Evolutionary conservation across 768 basidiomycete genomes (phyloP), one percentile per base, ranked within the genome.

Genomic region (Lentinus tigrinus): DNA sequence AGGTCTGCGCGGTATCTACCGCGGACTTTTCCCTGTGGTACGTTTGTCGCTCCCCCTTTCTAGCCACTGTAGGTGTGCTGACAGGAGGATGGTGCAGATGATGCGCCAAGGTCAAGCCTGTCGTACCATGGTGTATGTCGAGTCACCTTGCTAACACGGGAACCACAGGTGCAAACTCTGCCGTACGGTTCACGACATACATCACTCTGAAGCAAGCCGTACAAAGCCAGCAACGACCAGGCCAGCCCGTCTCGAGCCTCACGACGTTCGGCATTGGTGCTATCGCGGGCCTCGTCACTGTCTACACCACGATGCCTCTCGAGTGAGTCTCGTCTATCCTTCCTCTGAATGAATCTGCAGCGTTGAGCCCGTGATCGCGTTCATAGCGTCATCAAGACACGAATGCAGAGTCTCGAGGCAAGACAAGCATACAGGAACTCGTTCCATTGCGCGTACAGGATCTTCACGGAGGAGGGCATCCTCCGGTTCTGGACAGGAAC

Each of bases 401-500:
- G 96, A 24, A 99, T 98, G 97, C 97, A 99, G 73, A 88, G 93
- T 5, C 79, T 99, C 10, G 82, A 84, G 55, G 97, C 96, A 0
- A 79, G 83, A 10, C 74, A 78, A 23, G 88, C 94, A 58, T 99
- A 98, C 70, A 85, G 87, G 37, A 98, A 99, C 68, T 88, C 95
- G 3, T 91, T 98, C 76, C 95, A 98, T 66, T 98, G 96, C 65
- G 95, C 87, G 4, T 96, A 97, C 68, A 82, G 95, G 46, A 95
- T 98, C 69, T 86, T 93, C 62, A 93, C 88, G 0, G 96, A 98
- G 72, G 95, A 98, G 67, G 97, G 97, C 2, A 63, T 97, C 7
- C 65, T 85, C n/a, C 82, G 89, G 48, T 97, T 99, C 73, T 99
- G 97, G 97, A 91, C 90, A 3, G 97, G 97, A 2, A 94, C 96